Base-by-base conservation (phyloP, 495 filamentous ascomycete species). In the Hypoxylon crocopeplum region DNA sequence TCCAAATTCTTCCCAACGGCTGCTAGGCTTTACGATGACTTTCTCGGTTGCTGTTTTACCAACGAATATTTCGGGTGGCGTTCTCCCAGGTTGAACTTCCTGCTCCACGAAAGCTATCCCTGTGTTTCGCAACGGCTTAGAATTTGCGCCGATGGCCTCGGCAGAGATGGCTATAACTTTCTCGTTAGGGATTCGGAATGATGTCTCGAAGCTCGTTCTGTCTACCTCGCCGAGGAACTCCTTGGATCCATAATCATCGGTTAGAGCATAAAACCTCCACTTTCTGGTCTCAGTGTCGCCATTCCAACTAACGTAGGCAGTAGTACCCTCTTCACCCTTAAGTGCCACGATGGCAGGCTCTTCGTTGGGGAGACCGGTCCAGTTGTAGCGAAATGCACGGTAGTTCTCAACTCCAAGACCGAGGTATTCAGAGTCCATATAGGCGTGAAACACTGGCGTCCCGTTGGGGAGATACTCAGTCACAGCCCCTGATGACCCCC, bases 391-490 rank as follows among this genome's bases (percentile, higher is more conserved):
- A 34, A 72, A 76, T 0, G 64, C 69, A 5, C 72, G 66, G 24
- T 76, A 76, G 25, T 74, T 74, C 38, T 74, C 69, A 2, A 69
- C 71, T 0, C 65, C 69, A 7, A 51, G 39, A 0, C 53, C 69
- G 1, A 74, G 54, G 11, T 57, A 55, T 0, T 64, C 69, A n/a
- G 67, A 70, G 52, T 74, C 69, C 48, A 74, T 59, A 15, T 67
- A 70, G 6, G 71, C 56, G 21, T 74, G 71, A 54, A 84, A 76
- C 0, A 86, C 62, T 1, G 80, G 63, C 19, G 79, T 79, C 3
- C 86, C 85, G n/a, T 81, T 69, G 3, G 73, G 69, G 10, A 76
- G 75, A 55, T 84, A 83, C 61, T 88, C 84, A 0, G 82, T 86
- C 24, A 86, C 70, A 34, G 78, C 82, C 1, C 81, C 72, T 37